phyloP scores from a whole-genome alignment of 768 basidiomycete species.

The Megacollybia marginata region DNA sequence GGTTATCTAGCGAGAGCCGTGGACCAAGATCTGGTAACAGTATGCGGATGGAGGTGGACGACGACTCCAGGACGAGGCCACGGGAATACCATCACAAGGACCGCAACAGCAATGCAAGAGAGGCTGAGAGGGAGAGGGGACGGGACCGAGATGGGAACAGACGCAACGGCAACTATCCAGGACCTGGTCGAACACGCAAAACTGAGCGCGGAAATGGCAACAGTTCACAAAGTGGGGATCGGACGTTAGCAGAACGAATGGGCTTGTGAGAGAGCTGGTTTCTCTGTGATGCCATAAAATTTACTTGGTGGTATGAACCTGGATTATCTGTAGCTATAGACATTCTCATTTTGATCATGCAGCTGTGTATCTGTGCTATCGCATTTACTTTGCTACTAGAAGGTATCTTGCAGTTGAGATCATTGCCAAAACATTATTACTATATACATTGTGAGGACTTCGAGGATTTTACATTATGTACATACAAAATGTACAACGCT shows the following conservation, averaged over 20 bases:
- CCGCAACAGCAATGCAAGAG: constrained; percentile 2
- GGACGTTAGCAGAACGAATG: constrained; percentile 83
- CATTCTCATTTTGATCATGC: no score
- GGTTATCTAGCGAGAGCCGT: constrained; percentile 13
- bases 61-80: constrained; percentile 31
- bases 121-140: constrained; percentile 23
- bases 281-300: no score
- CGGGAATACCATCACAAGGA: constrained; percentile 12
- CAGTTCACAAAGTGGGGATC: constrained; percentile 36
- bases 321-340: no score
- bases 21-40: constrained; percentile 12
- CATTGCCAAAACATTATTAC: no score
- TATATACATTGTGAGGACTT: no score
- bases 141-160: constrained; percentile 26
- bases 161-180: constrained; percentile 38
- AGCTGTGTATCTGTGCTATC: no score
- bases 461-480: no score
- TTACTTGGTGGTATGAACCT: no score
- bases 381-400: no score
- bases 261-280: constrained; percentile 42
- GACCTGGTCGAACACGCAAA: constrained; percentile 28
- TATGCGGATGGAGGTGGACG: constrained; percentile 31
- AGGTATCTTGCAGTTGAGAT: no score
- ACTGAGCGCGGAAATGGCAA: background rate
- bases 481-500: no score